phyloP scores from a whole-genome alignment of 176 grass and related monocot genomes.

The Tuctoria greenei region DNA sequence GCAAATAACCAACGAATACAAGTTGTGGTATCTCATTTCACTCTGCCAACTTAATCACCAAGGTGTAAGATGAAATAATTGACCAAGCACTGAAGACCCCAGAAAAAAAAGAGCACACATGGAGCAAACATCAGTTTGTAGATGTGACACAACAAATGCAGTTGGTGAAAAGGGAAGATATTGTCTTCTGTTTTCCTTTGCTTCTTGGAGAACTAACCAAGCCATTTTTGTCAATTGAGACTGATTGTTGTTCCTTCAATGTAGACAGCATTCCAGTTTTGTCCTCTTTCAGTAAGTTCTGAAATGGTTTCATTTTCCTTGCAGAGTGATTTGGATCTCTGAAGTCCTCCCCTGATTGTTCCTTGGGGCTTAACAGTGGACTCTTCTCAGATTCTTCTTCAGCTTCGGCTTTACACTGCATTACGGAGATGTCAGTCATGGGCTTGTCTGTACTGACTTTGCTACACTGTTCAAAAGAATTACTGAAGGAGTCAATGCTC shows the following conservation, averaged over 20 bases:
- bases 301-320: constrained; percentile 43
- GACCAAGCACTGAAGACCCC: constrained; percentile 15
- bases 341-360: constrained; percentile 23
- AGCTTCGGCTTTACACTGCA: constrained; percentile 20
- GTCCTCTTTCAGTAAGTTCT: constrained; percentile 36
- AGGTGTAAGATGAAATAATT: constrained; percentile 25
- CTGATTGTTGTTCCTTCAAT: constrained; percentile 33
- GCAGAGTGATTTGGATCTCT: constrained; percentile 25
- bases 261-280: constrained; percentile 9
- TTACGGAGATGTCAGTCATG: neutral
- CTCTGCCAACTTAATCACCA: constrained; percentile 11
- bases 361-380: constrained; percentile 38
- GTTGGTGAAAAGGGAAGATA: constrained; percentile 38
- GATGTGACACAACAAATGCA: constrained; percentile 47
- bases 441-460: constrained; percentile 22
- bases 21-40: constrained; percentile 7
- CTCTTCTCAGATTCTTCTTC: constrained; percentile 42
- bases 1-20: constrained; percentile 23
- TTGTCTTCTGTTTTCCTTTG: constrained; percentile 43
- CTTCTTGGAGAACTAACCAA: constrained; percentile 38
- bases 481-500: constrained; percentile 1
- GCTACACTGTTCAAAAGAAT: constrained; percentile 21
- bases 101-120: neutral
- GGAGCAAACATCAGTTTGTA: constrained; percentile 31
- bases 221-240: neutral